Percentiles rank a stretch among this genome's conserved stretches.
Conservation (phyloP, 2,329 filamentous ascomycete genomes). For the Tolypocladium ophioglossoides region DNA sequence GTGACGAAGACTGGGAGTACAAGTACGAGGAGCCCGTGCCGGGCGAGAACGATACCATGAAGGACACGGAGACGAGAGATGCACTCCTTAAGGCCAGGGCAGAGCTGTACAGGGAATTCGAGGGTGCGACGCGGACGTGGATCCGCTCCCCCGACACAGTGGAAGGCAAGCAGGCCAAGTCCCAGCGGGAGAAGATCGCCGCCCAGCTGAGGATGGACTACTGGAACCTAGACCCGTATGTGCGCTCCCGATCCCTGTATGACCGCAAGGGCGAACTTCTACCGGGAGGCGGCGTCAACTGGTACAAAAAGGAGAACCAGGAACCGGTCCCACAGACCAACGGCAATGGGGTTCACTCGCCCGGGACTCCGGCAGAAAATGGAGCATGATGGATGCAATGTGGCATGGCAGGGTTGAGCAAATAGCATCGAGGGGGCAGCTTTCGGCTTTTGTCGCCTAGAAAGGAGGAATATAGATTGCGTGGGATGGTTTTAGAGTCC, state of each 20-base stretch:
- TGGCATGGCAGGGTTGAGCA: neutral
- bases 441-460: neutral
- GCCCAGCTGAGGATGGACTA: slow-evolving; percentile 61
- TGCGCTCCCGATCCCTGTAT: slow-evolving; percentile 74
- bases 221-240: slow-evolving; percentile 81
- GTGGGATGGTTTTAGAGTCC: neutral
- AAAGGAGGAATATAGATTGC: neutral
- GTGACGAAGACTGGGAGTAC: slow-evolving; percentile 77
- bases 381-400: slow-evolving; percentile 10
- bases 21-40: slow-evolving; percentile 64
- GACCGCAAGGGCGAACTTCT: slow-evolving; percentile 69
- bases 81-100: slow-evolving; percentile 53
- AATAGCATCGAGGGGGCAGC: neutral
- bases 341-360: slow-evolving; percentile 6
- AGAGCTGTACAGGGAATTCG: slow-evolving; percentile 59
- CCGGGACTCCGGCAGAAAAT: slow-evolving; percentile 31
- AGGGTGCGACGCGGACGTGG: slow-evolving; percentile 68
- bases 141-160: slow-evolving; percentile 36
- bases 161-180: slow-evolving; percentile 36
- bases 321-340: slow-evolving; percentile 6
- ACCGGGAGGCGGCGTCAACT: slow-evolving; percentile 56
- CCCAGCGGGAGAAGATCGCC: slow-evolving; percentile 51
- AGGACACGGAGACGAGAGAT: slow-evolving; percentile 51
- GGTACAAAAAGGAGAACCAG: slow-evolving; percentile 40
- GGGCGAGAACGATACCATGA: slow-evolving; percentile 69